phyloP scores from a whole-genome alignment of 2,329 filamentous ascomycete species.

The Didymella pomorum region DNA sequence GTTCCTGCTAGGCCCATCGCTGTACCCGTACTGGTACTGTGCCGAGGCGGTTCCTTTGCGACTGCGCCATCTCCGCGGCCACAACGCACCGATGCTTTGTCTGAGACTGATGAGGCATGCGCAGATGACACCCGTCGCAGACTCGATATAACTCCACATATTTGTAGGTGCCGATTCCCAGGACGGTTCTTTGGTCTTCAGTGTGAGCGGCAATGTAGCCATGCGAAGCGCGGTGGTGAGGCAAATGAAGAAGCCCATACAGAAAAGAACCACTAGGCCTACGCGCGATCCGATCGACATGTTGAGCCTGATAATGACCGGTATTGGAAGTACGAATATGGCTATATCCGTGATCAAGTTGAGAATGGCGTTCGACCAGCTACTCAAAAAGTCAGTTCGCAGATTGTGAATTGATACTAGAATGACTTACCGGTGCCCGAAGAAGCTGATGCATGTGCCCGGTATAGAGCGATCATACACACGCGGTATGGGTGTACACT shows the following conservation, averaged over 20 bases:
- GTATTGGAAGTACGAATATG: neutral
- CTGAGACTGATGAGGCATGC: neutral
- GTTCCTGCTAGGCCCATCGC: neutral
- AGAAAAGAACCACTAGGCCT: neutral
- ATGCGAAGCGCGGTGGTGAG: neutral
- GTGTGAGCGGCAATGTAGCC: neutral
- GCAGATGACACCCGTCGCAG: neutral
- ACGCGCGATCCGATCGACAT: neutral
- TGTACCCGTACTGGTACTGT: neutral
- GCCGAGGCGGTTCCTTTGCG: neutral
- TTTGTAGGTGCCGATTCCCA: neutral
- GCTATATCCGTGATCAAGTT: neutral
- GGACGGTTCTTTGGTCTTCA: neutral
- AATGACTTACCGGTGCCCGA: neutral
- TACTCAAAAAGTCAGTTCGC: neutral
- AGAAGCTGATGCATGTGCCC: conserved; percentile 10
- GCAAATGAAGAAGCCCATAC: neutral
- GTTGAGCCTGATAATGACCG: neutral
- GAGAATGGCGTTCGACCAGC: neutral
- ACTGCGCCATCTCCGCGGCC: neutral
- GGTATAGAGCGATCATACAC: neutral
- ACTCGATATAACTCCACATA: neutral
- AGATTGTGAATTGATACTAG: no score
- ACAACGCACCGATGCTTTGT: neutral
- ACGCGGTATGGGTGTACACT: conserved; percentile 24